Evolutionary conservation across 768 basidiomycete genomes (phyloP).

Genomic region (Tulasnella sp.): DNA sequence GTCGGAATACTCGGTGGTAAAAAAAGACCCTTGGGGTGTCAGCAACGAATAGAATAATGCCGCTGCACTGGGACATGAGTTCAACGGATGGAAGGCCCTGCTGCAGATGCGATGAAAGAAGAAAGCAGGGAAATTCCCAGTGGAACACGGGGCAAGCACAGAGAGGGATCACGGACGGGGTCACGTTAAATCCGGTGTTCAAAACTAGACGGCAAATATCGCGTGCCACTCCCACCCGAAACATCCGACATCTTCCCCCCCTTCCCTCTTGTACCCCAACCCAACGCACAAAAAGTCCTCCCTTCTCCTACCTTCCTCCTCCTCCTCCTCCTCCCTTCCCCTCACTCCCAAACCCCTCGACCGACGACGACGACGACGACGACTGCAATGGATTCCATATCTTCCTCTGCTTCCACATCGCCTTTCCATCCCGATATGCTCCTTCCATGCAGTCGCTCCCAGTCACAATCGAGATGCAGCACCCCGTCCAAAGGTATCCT

Average conservation of each 20-base stretch:
- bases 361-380: not conserved
- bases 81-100: not conserved
- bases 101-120: not conserved
- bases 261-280: not conserved
- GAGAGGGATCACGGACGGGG: not conserved
- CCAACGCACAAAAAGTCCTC: not conserved
- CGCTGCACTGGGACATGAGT: not conserved
- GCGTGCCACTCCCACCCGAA: slow-evolving; percentile 1
- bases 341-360: not conserved
- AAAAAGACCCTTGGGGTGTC: not conserved
- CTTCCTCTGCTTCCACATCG: not conserved
- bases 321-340: not conserved
- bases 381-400: not conserved
- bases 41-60: not conserved
- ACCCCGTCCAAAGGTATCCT: slow-evolving; percentile 5
- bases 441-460: not conserved
- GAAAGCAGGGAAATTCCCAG: not conserved
- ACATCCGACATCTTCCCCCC: slow-evolving; percentile 9
- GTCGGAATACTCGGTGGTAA: not conserved
- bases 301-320: not conserved
- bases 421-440: slow-evolving; percentile 9
- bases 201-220: slow-evolving; percentile 2
- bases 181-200: not conserved
- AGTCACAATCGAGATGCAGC: not conserved
- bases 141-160: not conserved